These are phyloP conservation scores for Melaleuca quinquenervia DNA, from an alignment of 345 rosid species.

Conservation along the genomic window DNA sequence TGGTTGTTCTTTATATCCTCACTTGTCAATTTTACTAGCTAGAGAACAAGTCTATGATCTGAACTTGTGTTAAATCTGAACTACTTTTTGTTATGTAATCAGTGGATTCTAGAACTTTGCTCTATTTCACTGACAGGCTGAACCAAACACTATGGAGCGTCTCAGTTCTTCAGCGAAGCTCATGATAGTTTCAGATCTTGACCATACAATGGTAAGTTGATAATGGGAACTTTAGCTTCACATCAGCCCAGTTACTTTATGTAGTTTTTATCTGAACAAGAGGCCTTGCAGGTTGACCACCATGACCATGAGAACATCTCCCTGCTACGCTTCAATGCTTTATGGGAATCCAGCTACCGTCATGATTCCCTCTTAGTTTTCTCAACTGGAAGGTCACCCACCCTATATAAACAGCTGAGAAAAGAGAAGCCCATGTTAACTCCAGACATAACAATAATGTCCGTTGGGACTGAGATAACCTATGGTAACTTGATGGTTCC, in stretches of 20 bases:
- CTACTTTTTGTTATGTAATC: background rate
- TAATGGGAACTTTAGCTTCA: background rate
- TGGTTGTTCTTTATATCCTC: background rate
- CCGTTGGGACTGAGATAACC: constrained; percentile 98
- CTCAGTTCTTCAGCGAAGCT: constrained; percentile 58
- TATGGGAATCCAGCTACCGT: constrained; percentile 80
- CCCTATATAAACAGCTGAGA: constrained; percentile 58
- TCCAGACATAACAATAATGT: constrained; percentile 92
- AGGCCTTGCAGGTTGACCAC: constrained; percentile 74
- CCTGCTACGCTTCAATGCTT: constrained; percentile 72
- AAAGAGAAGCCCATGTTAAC: constrained; percentile 86
- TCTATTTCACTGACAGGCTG: background rate
- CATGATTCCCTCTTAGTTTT: constrained; percentile 81
- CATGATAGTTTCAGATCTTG: constrained; percentile 97
- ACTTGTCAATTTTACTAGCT: background rate
- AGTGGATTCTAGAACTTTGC: constrained; percentile 1
- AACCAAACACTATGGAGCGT: constrained; percentile 46
- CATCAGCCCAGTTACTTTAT: background rate
- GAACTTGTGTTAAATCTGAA: background rate
- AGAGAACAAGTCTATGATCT: background rate
- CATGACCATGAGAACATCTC: constrained; percentile 78
- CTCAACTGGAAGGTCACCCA: constrained; percentile 95
- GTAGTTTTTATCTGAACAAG: background rate
- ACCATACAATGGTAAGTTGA: constrained; percentile 72
- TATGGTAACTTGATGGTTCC: constrained; percentile 80